Base-by-base conservation (phyloP, 805 yeast species). In the Priceomyces melissophilus region DNA sequence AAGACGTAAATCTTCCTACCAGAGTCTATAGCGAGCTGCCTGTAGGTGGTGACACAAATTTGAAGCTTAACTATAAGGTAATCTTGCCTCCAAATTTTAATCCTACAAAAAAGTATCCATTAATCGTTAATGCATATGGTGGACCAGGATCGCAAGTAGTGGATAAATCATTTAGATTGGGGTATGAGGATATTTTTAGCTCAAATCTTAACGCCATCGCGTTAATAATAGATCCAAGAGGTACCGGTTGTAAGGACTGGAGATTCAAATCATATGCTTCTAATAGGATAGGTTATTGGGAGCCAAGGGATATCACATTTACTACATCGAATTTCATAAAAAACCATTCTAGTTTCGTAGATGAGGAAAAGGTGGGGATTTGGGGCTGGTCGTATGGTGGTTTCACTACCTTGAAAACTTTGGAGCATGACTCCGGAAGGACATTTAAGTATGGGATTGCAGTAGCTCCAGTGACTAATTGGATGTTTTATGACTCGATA, bases 321-420 rank as follows among this genome's bases (percentile, higher is more conserved):
- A 73, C 79, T 0, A 71, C 79, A 0, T 60, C 75, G 31, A 68
- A 66, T 28, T 81, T 79, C 55, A 72, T 84, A 5, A 44, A 62
- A 15, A 61, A 60, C 5, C 67, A 68, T 42, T 44, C 50, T 28
- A 55, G 63, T 8, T 73, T 73, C 44, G 70, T 86, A 13, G 86
- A 90, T 57, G 61, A 68, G 16, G 66, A 73, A 3, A 75, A 78
- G 45, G 81, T 87, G 10, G 95, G 96, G 0, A 78, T 91, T 41
- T 93, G 97, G 91, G 99, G 99, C 7, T 93, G 99, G 99, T 86
- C 96, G 15, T 93, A 91, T 58, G 99, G 99, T 36, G 99, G 98
- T 0, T 93, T 79, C 58, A 76, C 88, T 73, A 89, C 99, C 0
- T 73, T 93, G 52, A 93, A 90, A 63, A 84, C 95, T 0, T 67